Percentiles rank a stretch among this genome's conserved stretches.
phyloP scores from a whole-genome alignment of 2,329 filamentous ascomycete species.

The Aureobasidium sp. region DNA sequence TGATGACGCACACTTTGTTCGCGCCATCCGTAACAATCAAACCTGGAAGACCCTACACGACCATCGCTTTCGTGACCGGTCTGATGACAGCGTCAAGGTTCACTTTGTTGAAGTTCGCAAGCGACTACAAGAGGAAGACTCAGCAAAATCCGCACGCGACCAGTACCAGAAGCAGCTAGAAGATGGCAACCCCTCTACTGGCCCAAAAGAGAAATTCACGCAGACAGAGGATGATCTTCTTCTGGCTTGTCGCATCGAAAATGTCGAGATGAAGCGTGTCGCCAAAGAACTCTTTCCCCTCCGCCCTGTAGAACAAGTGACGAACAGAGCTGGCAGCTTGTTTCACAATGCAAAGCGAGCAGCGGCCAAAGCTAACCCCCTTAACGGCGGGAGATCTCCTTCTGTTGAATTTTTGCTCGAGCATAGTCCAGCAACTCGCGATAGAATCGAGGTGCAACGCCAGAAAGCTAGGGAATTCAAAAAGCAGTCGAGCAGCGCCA shows the following conservation, averaged over 20 bases:
- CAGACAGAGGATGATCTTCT: constrained; percentile 15
- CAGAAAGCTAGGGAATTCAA: not conserved
- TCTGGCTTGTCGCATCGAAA: constrained; percentile 13
- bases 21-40: not conserved
- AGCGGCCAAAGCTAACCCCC: not conserved
- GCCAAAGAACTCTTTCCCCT: constrained; percentile 16
- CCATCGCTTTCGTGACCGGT: not conserved
- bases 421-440: not conserved
- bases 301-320: constrained; percentile 1
- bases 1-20: constrained; percentile 1
- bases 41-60: constrained; percentile 8
- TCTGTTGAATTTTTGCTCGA: constrained; percentile 1
- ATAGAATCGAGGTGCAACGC: not conserved
- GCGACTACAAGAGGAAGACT: not conserved
- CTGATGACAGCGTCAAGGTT: constrained; percentile 3
- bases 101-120: not conserved
- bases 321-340: constrained; percentile 3
- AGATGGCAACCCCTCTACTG: constrained; percentile 7
- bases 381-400: not conserved
- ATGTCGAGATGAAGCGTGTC: constrained; percentile 14
- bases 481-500: not conserved
- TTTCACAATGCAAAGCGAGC: not conserved
- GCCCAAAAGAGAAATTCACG: constrained; percentile 7
- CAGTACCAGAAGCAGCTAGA: not conserved
- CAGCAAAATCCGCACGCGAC: not conserved